A percentile compares a stretch with the other conserved stretches of the same genome.
These are phyloP conservation scores for Auricularia sp. DNA, from an alignment of 768 basidiomycete species.

Conservation along the genomic window DNA sequence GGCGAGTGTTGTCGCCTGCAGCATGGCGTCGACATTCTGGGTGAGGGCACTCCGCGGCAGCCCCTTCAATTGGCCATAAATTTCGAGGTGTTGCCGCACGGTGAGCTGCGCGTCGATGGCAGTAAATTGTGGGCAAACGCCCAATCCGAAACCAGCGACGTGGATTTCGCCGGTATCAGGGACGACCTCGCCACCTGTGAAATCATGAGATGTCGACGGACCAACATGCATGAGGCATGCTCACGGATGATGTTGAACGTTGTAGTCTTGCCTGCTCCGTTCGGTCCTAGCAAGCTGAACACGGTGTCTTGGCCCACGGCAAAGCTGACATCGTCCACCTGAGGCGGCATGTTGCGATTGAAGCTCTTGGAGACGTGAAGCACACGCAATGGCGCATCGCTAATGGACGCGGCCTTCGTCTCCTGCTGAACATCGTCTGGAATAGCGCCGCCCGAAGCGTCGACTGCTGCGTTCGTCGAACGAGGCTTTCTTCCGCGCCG, in stretches of 20 bases:
- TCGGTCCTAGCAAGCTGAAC: slow-evolving; percentile 70
- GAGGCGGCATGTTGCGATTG: slow-evolving; percentile 22
- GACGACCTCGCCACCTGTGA: slow-evolving; percentile 40
- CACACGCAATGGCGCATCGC: slow-evolving; percentile 49
- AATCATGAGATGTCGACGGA: too few relatives aligned
- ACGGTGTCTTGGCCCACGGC: slow-evolving; percentile 53
- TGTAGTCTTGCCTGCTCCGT: slow-evolving; percentile 59
- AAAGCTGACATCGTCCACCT: slow-evolving; percentile 65
- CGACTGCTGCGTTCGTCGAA: slow-evolving; percentile 18
- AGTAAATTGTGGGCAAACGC: slow-evolving; percentile 79
- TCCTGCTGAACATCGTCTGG: slow-evolving; percentile 47
- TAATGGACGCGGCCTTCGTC: slow-evolving; percentile 35
- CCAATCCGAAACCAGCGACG: slow-evolving; percentile 63
- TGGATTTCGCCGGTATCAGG: slow-evolving; percentile 61
- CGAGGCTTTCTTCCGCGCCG: slow-evolving; percentile 19
- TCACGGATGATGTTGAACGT: slow-evolving; percentile 65
- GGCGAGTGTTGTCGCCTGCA: slow-evolving; percentile 47
- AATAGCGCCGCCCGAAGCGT: slow-evolving; percentile 7
- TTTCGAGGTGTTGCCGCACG: slow-evolving; percentile 62
- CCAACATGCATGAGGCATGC: too few relatives aligned
- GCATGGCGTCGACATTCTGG: slow-evolving; percentile 44
- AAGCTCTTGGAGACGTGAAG: slow-evolving; percentile 55
- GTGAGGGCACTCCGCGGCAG: slow-evolving; percentile 37
- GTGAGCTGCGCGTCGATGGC: slow-evolving; percentile 72
- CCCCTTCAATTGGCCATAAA: slow-evolving; percentile 70